A percentile compares a stretch with the other conserved stretches of the same genome.
Conservation (phyloP, 257 asterid species). For the Hygrophila difformis region DNA sequence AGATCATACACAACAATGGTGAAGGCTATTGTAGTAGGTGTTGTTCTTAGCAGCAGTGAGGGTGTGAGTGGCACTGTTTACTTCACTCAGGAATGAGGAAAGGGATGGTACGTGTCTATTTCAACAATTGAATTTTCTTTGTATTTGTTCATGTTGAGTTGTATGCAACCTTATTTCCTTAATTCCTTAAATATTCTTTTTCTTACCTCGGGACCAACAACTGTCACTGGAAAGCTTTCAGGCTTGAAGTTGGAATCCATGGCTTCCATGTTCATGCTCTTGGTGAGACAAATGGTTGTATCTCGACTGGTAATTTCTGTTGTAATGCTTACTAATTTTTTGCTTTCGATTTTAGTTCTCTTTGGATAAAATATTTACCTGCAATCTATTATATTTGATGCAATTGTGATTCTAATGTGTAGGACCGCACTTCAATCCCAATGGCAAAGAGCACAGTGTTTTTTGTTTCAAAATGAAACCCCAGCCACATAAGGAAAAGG, state of each 20-base stretch:
- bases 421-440: slow-evolving; percentile 96
- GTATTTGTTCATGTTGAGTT: neutral
- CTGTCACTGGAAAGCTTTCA: slow-evolving; percentile 65
- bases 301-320: slow-evolving; percentile 78
- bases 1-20: slow-evolving; percentile 79
- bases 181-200: no score
- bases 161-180: slow-evolving; percentile 5
- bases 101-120: slow-evolving; percentile 57
- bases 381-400: neutral
- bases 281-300: slow-evolving; percentile 99
- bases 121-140: neutral
- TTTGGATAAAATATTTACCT: neutral
- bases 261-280: slow-evolving; percentile 98
- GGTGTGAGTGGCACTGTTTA: slow-evolving; percentile 76
- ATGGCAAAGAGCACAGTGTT: slow-evolving; percentile 78
- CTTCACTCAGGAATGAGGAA: slow-evolving; percentile 76
- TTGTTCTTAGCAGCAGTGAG: slow-evolving; percentile 86
- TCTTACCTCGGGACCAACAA: slow-evolving; percentile 49
- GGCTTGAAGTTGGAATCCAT: slow-evolving; percentile 86
- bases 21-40: slow-evolving; percentile 89
- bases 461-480: no score
- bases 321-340: neutral
- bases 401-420: slow-evolving; percentile 13
- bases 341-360: neutral
- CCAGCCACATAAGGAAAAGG: no score